Conservation (phyloP, 495 filamentous ascomycete species). For the Schizothecium vesticola region DNA sequence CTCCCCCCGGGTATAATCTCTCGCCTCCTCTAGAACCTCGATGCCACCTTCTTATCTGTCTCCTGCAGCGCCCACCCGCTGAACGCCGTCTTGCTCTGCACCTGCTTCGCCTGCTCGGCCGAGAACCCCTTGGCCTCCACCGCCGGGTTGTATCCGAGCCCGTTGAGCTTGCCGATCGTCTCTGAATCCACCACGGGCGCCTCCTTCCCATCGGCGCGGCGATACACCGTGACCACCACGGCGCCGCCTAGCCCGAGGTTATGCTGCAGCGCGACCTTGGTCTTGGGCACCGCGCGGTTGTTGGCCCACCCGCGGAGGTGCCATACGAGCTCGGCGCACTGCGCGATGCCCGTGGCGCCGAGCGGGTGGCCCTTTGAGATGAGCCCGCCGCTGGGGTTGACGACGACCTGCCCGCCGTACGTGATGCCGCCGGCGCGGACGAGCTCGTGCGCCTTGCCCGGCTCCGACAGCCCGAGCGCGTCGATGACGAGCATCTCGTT, state of each 20-base stretch:
- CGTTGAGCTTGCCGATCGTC: constrained; percentile 56
- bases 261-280: constrained; percentile 76
- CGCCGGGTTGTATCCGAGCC: constrained; percentile 88
- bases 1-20: background rate
- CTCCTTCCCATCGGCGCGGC: constrained; percentile 71
- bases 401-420: constrained; percentile 78
- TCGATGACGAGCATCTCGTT: constrained; percentile 92
- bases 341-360: constrained; percentile 86
- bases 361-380: constrained; percentile 96
- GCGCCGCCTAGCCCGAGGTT: constrained; percentile 92
- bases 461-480: constrained; percentile 70
- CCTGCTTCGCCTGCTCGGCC: constrained; percentile 61
- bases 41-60: constrained; percentile 60
- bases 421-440: constrained; percentile 85
- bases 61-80: constrained; percentile 73
- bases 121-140: constrained; percentile 84
- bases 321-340: constrained; percentile 95
- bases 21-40: constrained; percentile 34
- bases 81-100: constrained; percentile 62
- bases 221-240: constrained; percentile 85
- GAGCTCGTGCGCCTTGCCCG: constrained; percentile 88
- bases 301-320: constrained; percentile 95
- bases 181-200: constrained; percentile 51
- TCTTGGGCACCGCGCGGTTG: constrained; percentile 67
- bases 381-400: constrained; percentile 91